Percentiles rank a stretch among this genome's conserved stretches.
Conservation (phyloP, 345 rosid genomes). For the Populus ilicifolia region DNA sequence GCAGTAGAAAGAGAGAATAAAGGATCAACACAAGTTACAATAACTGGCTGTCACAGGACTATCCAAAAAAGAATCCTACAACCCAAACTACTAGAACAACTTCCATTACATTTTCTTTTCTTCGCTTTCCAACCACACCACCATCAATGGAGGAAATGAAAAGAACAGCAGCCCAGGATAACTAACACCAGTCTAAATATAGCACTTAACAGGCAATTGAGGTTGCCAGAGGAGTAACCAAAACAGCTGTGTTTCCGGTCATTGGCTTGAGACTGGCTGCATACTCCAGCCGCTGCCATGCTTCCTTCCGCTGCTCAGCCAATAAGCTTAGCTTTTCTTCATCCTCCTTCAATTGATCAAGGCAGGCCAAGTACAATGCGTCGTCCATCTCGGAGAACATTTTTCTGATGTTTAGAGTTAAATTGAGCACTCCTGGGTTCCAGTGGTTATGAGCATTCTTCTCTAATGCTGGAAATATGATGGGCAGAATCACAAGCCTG, state of each 20-base stretch:
- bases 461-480: slow-evolving; percentile 67
- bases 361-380: slow-evolving; percentile 58
- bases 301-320: slow-evolving; percentile 56
- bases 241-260: slow-evolving; percentile 58
- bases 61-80: slow-evolving; percentile 13
- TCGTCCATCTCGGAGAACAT: slow-evolving; percentile 86
- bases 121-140: neutral
- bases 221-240: slow-evolving; percentile 52
- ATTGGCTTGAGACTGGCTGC: slow-evolving; percentile 71
- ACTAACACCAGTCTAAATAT: neutral
- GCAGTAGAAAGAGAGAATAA: slow-evolving; percentile 21
- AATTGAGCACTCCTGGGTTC: slow-evolving; percentile 77
- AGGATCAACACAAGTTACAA: slow-evolving; percentile 27
- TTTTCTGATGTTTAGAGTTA: slow-evolving; percentile 59
- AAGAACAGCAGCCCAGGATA: neutral
- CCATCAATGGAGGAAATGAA: neutral
- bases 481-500: slow-evolving; percentile 59
- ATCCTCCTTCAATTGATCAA: slow-evolving; percentile 49
- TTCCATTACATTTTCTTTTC: neutral
- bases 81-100: slow-evolving; percentile 10
- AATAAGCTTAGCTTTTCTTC: slow-evolving; percentile 42
- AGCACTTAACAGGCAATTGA: slow-evolving; percentile 41
- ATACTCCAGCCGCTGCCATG: slow-evolving; percentile 57
- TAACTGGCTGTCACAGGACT: slow-evolving; percentile 27
- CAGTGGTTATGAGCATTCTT: slow-evolving; percentile 68